Evolutionary conservation across 2,329 filamentous ascomycete genomes (phyloP).

Genomic region (Botrytis fragariae): DNA sequence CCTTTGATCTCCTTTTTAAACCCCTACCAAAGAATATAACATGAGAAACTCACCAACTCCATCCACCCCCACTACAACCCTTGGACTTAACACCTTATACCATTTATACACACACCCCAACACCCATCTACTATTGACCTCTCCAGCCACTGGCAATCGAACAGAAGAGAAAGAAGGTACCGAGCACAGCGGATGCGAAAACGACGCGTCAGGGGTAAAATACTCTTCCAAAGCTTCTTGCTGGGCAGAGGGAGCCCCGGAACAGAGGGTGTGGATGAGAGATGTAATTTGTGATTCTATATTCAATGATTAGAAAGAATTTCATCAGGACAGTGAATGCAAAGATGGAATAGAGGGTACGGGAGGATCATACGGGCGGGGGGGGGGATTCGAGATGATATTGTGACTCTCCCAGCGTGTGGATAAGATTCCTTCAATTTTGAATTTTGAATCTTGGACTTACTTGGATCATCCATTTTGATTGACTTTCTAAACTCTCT

Average conservation of each 20-base stretch:
- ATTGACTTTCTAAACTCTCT: not conserved
- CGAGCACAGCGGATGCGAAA: constrained; percentile 75
- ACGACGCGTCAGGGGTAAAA: constrained; percentile 69
- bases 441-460: constrained; percentile 9
- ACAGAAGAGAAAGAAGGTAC: constrained; percentile 54
- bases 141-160: constrained; percentile 43
- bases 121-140: constrained; percentile 61
- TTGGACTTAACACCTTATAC: constrained; percentile 81
- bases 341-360: not conserved
- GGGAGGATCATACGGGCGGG: too few relatives aligned
- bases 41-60: constrained; percentile 45
- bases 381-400: not conserved
- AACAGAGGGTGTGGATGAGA: constrained; percentile 67
- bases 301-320: not conserved
- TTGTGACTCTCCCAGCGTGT: not conserved
- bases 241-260: constrained; percentile 66
- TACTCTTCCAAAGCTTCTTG: constrained; percentile 64
- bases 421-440: not conserved
- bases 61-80: constrained; percentile 66
- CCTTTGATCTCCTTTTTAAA: too few relatives aligned
- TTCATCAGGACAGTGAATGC: not conserved
- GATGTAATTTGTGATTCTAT: constrained; percentile 57
- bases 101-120: constrained; percentile 72
- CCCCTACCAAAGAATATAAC: too few relatives aligned
- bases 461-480: constrained; percentile 47